Percentiles rank a stretch among this genome's conserved stretches.
Evolutionary conservation across 768 basidiomycete species (phyloP).

Genomic region (Phylloporus sp.): DNA sequence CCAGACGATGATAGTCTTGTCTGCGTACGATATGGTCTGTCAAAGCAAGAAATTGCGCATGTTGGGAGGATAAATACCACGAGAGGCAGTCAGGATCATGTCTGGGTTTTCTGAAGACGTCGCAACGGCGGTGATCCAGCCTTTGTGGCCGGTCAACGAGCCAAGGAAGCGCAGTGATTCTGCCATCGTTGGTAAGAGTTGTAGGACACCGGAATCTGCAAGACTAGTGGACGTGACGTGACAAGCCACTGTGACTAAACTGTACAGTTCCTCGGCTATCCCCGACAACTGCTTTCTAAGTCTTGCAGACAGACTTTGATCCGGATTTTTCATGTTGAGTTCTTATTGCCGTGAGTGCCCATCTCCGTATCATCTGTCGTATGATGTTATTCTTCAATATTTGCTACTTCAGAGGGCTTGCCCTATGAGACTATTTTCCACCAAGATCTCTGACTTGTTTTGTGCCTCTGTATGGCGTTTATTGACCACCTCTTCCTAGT

Average conservation of each 20-base stretch:
- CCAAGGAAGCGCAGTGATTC: conserved; percentile 91
- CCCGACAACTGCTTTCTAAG: conserved; percentile 7
- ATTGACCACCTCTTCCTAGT: conserved; percentile 7
- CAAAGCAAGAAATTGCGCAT: conserved; percentile 15
- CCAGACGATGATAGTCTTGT: conserved; percentile 99
- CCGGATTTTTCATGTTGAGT: neutral
- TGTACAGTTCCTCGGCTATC: conserved; percentile 51
- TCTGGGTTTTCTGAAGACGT: conserved; percentile 99
- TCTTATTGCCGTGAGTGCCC: conserved; percentile 19
- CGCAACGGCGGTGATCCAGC: conserved; percentile 98
- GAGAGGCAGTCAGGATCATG: conserved; percentile 97
- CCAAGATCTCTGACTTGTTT: conserved; percentile 64
- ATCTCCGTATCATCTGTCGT: neutral
- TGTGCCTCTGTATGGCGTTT: neutral
- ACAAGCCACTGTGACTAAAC: conserved; percentile 19
- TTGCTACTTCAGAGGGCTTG: conserved; percentile 64
- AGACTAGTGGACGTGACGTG: conserved; percentile 62
- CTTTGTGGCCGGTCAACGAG: conserved; percentile 88
- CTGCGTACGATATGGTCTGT: conserved; percentile 60
- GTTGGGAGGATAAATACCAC: conserved; percentile 56
- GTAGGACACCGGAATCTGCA: conserved; percentile 15
- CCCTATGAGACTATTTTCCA: conserved; percentile 62
- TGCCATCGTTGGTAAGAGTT: conserved; percentile 49
- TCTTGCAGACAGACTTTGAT: no score
- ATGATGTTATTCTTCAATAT: conserved; percentile 53